Conservation (phyloP, 495 filamentous ascomycete genomes). For the Aspergillus carlsbadensis region DNA sequence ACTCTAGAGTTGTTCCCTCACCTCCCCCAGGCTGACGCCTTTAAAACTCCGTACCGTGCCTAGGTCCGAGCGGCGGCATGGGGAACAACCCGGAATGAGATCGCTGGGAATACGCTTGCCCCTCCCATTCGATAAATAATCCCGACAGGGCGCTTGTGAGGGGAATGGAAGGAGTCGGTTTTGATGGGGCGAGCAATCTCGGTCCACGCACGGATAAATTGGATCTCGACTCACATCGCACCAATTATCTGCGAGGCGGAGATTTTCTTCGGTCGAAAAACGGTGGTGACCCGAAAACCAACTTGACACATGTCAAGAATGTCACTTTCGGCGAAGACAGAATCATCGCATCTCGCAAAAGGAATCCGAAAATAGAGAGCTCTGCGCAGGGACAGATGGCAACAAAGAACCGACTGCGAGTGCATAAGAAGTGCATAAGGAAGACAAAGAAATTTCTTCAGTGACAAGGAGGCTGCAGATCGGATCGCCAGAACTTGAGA, state of each 20-base stretch:
- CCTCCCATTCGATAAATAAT: conserved; percentile 6
- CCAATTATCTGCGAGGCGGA: conserved; percentile 1
- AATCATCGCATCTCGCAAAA: too few relatives aligned
- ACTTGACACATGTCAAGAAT: conserved; percentile 5
- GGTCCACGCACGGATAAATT: conserved; percentile 9
- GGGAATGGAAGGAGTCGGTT: not conserved
- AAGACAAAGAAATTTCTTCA: conserved; percentile 2
- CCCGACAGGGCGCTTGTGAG: conserved; percentile 4
- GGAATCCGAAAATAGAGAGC: too few relatives aligned
- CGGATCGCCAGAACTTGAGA: conserved; percentile 37
- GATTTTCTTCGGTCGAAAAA: not conserved
- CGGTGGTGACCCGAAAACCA: not conserved
- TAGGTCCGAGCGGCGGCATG: conserved; percentile 16
- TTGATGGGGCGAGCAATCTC: conserved; percentile 6
- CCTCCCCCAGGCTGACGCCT: not conserved
- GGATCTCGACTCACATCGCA: conserved; percentile 7
- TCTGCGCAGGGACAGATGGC: too few relatives aligned
- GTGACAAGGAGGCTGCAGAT: conserved; percentile 32
- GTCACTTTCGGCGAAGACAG: too few relatives aligned
- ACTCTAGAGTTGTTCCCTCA: not conserved
- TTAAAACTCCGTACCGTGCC: conserved; percentile 6
- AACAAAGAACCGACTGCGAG: too few relatives aligned
- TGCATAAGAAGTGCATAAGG: not conserved
- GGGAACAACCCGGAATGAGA: not conserved
- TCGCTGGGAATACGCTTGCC: not conserved